Percentiles rank a stretch among this genome's conserved stretches.
phyloP scores from a whole-genome alignment of 768 basidiomycete genomes.

The Lyophyllum shimeji region DNA sequence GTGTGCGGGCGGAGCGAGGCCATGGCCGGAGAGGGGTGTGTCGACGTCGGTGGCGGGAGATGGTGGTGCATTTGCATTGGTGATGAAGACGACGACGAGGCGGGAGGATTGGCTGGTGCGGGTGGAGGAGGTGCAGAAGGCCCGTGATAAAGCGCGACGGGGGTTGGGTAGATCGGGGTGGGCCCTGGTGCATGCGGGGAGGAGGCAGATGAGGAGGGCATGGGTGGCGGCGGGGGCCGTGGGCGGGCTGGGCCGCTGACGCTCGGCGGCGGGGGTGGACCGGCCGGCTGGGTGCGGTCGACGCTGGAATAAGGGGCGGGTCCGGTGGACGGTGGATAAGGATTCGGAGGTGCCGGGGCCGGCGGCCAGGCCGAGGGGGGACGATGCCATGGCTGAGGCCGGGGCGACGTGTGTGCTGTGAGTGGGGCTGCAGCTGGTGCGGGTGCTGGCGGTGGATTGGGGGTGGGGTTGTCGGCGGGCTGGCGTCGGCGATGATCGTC shows the following conservation, averaged over 20 bases:
- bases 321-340: conserved; percentile 17
- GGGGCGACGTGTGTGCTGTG: neutral
- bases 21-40: conserved; percentile 29
- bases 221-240: conserved; percentile 8
- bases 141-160: conserved; percentile 1
- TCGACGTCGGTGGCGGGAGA: conserved; percentile 5
- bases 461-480: conserved; percentile 6
- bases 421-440: neutral
- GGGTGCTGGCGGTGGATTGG: conserved; percentile 3
- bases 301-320: neutral
- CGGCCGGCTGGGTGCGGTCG: conserved; percentile 3
- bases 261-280: conserved; percentile 1
- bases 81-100: conserved; percentile 15
- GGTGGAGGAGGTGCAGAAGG: conserved; percentile 10
- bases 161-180: conserved; percentile 4
- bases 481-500: conserved; percentile 39
- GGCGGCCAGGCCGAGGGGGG: neutral
- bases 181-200: too few species aligned
- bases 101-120: neutral
- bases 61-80: conserved; percentile 8
- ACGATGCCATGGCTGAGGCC: conserved; percentile 8
- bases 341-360: conserved; percentile 15
- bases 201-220: conserved; percentile 4
- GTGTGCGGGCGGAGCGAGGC: conserved; percentile 29
- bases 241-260: conserved; percentile 14